These are phyloP conservation scores for Phymatotrichopsis omnivora DNA, from an alignment of 2,329 filamentous ascomycete genomes.

Conservation along the genomic window DNA sequence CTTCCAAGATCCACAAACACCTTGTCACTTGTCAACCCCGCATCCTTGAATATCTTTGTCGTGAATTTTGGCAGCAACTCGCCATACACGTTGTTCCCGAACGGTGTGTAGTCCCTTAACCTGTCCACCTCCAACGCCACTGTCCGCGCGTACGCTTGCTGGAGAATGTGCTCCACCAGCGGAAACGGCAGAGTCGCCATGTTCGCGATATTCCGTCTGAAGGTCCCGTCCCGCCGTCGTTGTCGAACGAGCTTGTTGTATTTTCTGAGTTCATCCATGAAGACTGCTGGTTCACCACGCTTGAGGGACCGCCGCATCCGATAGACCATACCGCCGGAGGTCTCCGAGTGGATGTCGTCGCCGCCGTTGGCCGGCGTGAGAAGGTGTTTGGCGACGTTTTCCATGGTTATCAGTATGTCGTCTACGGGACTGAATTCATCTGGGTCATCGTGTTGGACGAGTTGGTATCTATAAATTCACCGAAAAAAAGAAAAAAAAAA, in stretches of 20 bases:
- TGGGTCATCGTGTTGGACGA: conserved; percentile 68
- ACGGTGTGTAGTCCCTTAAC: conserved; percentile 75
- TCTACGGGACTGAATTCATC: conserved; percentile 65
- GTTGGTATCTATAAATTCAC: conserved; percentile 48
- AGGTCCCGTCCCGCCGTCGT: conserved; percentile 58
- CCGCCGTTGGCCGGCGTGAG: conserved; percentile 53
- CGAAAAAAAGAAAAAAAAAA: conserved; percentile 15
- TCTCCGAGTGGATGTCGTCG: conserved; percentile 28
- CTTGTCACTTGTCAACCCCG: conserved; percentile 67
- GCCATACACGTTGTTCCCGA: conserved; percentile 88
- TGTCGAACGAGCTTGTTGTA: conserved; percentile 65
- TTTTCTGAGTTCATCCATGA: conserved; percentile 59
- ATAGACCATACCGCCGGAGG: conserved; percentile 57
- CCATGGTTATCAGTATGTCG: conserved; percentile 65
- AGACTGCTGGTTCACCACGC: conserved; percentile 54
- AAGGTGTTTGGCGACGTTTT: conserved; percentile 49
- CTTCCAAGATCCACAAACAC: conserved; percentile 93
- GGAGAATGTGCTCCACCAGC: conserved; percentile 69
- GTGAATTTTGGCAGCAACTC: conserved; percentile 81
- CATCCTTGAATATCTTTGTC: conserved; percentile 66
- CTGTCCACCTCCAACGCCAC: conserved; percentile 82
- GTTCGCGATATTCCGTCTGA: conserved; percentile 60
- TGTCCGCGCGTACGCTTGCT: conserved; percentile 82
- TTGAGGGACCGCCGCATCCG: conserved; percentile 65
- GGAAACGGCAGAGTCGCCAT: conserved; percentile 60